Conservation (phyloP, 495 filamentous ascomycete genomes). For the Chaetomidium leptoderma region DNA sequence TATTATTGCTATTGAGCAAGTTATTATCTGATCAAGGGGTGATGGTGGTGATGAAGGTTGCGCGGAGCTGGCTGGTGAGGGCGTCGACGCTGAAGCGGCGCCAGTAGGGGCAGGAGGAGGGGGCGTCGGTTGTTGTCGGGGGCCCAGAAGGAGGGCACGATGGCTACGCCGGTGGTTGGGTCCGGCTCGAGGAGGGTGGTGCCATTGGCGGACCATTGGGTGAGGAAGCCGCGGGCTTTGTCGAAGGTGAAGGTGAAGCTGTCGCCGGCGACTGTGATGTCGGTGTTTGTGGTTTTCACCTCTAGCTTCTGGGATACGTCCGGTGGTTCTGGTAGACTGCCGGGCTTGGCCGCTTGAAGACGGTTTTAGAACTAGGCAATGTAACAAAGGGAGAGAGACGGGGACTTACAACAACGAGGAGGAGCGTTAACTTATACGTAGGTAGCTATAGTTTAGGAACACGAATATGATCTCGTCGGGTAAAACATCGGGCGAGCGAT, state of each 20-base stretch:
- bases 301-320: not conserved
- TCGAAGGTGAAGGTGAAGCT: conserved; percentile 39
- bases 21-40: too few relatives aligned
- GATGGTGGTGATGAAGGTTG: conserved; percentile 36
- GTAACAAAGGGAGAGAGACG: too few relatives aligned
- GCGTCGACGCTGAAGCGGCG: conserved; percentile 35
- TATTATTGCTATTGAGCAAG: too few relatives aligned
- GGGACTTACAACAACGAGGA: too few relatives aligned
- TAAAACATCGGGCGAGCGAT: too few relatives aligned
- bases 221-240: conserved; percentile 37
- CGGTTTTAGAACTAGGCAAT: conserved; percentile 29
- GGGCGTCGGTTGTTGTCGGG: conserved; percentile 61
- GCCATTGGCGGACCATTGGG: conserved; percentile 30
- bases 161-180: conserved; percentile 36
- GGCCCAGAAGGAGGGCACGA: conserved; percentile 38
- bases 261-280: conserved; percentile 10
- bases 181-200: conserved; percentile 32
- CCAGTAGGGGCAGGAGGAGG: conserved; percentile 37
- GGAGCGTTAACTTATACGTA: too few relatives aligned
- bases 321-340: not conserved
- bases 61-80: conserved; percentile 41
- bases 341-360: not conserved
- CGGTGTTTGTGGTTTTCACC: not conserved
- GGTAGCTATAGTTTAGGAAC: too few relatives aligned
- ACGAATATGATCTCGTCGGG: too few relatives aligned